Evolutionary conservation across 164 flowering plant genomes (phyloP).

Genomic region (Platanus orientalis): DNA sequence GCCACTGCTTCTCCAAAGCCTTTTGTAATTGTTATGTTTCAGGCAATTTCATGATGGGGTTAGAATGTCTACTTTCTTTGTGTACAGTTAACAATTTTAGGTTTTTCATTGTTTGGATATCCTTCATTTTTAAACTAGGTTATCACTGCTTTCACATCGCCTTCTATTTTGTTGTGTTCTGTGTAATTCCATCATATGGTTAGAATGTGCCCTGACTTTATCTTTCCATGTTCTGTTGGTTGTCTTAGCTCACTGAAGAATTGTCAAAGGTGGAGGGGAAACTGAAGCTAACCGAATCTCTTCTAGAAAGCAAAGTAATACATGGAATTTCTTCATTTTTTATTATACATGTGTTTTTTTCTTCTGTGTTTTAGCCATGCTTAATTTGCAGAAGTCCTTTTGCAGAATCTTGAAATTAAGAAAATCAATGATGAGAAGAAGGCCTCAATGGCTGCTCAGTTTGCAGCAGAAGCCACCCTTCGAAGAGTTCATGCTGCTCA

Average conservation of each 20-base stretch:
- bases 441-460: slow-evolving; percentile 88
- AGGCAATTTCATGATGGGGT: too few relatives aligned
- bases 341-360: neutral
- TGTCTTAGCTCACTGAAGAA: slow-evolving; percentile 63
- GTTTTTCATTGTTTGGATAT: too few relatives aligned
- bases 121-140: too few relatives aligned
- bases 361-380: neutral
- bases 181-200: too few relatives aligned
- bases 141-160: too few relatives aligned
- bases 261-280: slow-evolving; percentile 64
- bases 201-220: too few relatives aligned
- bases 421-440: slow-evolving; percentile 87
- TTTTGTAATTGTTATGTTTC: too few relatives aligned
- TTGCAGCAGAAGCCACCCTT: slow-evolving; percentile 91
- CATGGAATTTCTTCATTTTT: neutral
- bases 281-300: slow-evolving; percentile 67
- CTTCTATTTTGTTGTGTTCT: too few relatives aligned
- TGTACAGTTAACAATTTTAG: too few relatives aligned
- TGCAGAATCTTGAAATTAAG: slow-evolving; percentile 82
- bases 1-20: too few relatives aligned
- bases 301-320: slow-evolving; percentile 61
- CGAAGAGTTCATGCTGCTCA: slow-evolving; percentile 91
- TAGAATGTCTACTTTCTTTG: too few relatives aligned
- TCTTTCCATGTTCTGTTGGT: neutral
- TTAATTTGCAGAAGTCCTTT: neutral